Evolutionary conservation across 2,329 filamentous ascomycete species (phyloP).

Genomic region (Dothistroma septosporum): DNA sequence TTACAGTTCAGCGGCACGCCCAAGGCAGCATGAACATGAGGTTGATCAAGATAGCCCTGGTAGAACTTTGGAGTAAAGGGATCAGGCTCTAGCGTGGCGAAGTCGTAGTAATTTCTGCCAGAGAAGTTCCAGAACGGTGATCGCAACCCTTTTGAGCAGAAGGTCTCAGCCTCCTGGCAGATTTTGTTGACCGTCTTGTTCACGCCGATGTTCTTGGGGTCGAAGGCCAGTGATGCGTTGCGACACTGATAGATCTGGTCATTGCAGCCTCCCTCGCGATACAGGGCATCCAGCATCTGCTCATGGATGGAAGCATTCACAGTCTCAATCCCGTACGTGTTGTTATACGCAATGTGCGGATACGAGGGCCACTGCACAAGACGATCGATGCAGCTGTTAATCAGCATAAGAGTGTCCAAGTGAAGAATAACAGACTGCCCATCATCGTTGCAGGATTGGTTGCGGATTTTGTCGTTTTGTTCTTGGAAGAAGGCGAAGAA

Average conservation of each 20-base stretch:
- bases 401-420: conserved; percentile 47
- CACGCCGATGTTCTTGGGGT: conserved; percentile 48
- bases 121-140: conserved; percentile 35
- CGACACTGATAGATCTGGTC: conserved; percentile 52
- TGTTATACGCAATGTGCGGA: conserved; percentile 52
- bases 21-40: conserved; percentile 44
- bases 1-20: conserved; percentile 48
- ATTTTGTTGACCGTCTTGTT: conserved; percentile 37
- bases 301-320: conserved; percentile 49
- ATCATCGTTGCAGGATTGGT: conserved; percentile 40
- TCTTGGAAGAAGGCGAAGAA: conserved; percentile 55
- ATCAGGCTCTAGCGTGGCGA: conserved; percentile 48
- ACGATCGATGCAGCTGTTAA: conserved; percentile 53
- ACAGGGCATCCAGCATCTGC: conserved; percentile 43
- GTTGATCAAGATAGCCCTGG: conserved; percentile 44
- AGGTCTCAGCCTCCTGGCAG: conserved; percentile 45
- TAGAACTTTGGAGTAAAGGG: conserved; percentile 19
- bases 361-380: conserved; percentile 47
- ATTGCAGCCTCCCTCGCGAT: conserved; percentile 47
- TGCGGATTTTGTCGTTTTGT: conserved; percentile 52
- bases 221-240: conserved; percentile 43
- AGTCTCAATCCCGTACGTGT: conserved; percentile 54
- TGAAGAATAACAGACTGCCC: conserved; percentile 35
- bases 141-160: conserved; percentile 47
- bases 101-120: conserved; percentile 54